Evolutionary conservation across 441 rosid species (phyloP), one percentile per base, ranked within the genome.

Genomic region (Erodium trifolium): DNA sequence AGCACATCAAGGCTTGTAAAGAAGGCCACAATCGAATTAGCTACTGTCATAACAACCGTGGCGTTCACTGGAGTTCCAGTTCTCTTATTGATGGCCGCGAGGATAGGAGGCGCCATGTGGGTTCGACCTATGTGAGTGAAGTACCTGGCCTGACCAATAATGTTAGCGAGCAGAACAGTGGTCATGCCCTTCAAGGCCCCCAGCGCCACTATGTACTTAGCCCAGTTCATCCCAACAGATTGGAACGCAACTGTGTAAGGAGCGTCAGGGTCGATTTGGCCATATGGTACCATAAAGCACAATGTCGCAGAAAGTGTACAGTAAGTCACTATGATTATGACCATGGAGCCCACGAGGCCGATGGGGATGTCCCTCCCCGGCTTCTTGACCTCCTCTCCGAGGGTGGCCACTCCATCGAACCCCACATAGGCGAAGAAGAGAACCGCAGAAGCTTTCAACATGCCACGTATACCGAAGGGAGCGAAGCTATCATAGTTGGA

Each of bases 181-280:
- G 93, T 89, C 98, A 87, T 90, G 6, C 92, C 95, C 67, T 90
- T 84, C 51, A 90, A 76, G 7, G 95, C 96, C 4, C 96, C 98
- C 0, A 86, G 65, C 0, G 89, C 89, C 3, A 86, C 95, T 4
- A 90, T 72, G 68, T 83, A 87, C 66, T 87, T 87, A 0, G 91
- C 98, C 92, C 95, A 90, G 18, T 74, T 72, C 95, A 88, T 72
- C 4, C 95, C 96, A 0, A 64, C 80, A 0, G 84, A 75, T 70
- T 86, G 68, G 69, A 92, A 92, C 12, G 97, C 96, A n/a, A 87
- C 55, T 0, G 92, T 74, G 77, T 83, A 88, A 23, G 98, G 87
- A 11, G 96, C 94, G 35, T 92, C 77, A 5, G 27, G 71, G 67
- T 92, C 85, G 5, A 89, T 83, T 12, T 81, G 74, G 12, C 67